Evolutionary conservation across 1,284 basidiomycete genomes (phyloP).

Genomic region (Boletellus deceptivus): DNA sequence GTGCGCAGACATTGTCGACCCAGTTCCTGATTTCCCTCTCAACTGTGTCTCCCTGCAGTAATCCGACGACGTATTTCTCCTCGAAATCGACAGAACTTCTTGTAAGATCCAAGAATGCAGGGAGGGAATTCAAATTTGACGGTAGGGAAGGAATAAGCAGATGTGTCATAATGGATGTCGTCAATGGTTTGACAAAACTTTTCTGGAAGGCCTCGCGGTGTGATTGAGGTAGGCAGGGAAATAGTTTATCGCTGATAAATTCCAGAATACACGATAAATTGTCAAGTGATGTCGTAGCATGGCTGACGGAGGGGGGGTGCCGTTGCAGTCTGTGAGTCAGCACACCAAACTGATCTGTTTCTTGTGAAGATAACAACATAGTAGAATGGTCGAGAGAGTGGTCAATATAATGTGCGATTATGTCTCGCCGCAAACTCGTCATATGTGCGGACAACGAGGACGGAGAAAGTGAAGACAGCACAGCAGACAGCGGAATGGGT

Average conservation of each 20-base stretch:
- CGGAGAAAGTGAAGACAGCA: constrained; percentile 60
- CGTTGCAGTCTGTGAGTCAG: constrained; percentile 43
- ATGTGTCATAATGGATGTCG: constrained; percentile 57
- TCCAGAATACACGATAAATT: constrained; percentile 53
- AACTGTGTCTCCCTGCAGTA: constrained; percentile 48
- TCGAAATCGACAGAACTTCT: constrained; percentile 62
- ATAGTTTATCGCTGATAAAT: constrained; percentile 56
- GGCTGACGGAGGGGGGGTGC: constrained; percentile 43
- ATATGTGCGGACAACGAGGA: constrained; percentile 54
- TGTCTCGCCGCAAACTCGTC: constrained; percentile 60
- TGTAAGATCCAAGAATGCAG: constrained; percentile 59
- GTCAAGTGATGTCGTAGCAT: constrained; percentile 42
- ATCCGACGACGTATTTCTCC: constrained; percentile 45
- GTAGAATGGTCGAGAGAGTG: constrained; percentile 52
- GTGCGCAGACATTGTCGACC: constrained; percentile 59
- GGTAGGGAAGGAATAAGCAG: constrained; percentile 69
- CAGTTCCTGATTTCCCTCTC: constrained; percentile 59
- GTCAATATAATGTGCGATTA: constrained; percentile 60
- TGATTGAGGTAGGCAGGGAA: constrained; percentile 51
- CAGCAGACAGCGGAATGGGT: constrained; percentile 48
- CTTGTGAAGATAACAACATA: constrained; percentile 39
- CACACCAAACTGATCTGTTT: constrained; percentile 31
- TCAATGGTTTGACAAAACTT: constrained; percentile 57
- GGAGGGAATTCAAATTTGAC: constrained; percentile 53
- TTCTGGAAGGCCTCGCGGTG: constrained; percentile 45